Base-by-base conservation (phyloP, 495 filamentous ascomycete genomes). In the Penicillium longicatenatum region DNA sequence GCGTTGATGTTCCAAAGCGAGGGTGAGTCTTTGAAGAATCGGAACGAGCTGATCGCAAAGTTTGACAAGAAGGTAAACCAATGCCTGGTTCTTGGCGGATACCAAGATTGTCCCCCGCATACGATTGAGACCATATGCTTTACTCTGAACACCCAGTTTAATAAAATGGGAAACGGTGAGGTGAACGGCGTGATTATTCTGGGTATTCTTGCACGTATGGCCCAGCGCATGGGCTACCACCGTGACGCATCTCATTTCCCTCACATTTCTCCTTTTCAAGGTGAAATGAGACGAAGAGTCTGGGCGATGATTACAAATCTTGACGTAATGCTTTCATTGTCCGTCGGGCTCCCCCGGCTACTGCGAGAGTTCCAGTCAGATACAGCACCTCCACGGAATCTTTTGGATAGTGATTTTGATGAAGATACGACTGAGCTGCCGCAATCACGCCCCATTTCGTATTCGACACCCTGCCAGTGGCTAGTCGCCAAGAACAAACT, bases 211-310 rank as follows among this genome's bases (percentile, higher is more conserved):
- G 57, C 75, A 20, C 68, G 68, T 16, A 52, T 77, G 14, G 74
- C 78, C 8, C 65, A 75, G 64, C 63, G 71, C 29, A 74, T 79
- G 75, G 77, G 77, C 3, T 79, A 78, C 50, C 78, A 81, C 51
- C 69, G 78, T 26, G 76, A 81, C 45, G 64, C 75, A 16, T 65
- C 64, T 20, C 57, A 80, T 60, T 82, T 76, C 47, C 60, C 72
- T 4, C 58, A 66, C 24, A 76, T 84, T 35, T 73, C 78, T 1
- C 75, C 78, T 2, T 85, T 79, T 48, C 68, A 83, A 33, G 79
- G 77, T 4, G 82, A 86, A 62, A 82, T 86, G 70, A 71, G 83
- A 21, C 70, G 81, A n/a, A 68, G 83, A 12, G 56, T 80, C 41
- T 84, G 83, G 83, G 69, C 79, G 53, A 57, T 78, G 2, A 72